phyloP scores from a whole-genome alignment of 176 grass and related monocot species.

The Hordeum marinum region DNA sequence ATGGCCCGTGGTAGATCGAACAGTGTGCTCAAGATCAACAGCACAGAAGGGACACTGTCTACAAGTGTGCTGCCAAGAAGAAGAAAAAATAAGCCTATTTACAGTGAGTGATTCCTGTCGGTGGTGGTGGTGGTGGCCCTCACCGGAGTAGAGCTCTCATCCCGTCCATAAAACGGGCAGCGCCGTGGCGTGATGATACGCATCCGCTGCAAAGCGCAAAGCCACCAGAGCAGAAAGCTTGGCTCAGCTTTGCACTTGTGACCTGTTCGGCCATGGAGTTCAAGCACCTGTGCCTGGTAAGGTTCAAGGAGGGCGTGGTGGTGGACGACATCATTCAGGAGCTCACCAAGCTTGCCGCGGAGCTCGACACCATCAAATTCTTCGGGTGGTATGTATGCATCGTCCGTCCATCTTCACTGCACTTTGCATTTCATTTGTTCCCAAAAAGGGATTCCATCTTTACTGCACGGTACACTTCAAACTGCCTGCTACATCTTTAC shows the following conservation, averaged over 20 bases:
- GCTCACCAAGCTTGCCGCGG: conserved; percentile 38
- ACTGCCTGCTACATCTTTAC: neutral
- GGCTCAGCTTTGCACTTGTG: neutral
- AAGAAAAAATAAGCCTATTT: neutral
- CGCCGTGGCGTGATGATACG: conserved; percentile 18
- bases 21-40: neutral
- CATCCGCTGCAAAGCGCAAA: neutral
- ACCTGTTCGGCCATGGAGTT: conserved; percentile 39
- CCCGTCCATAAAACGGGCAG: conserved; percentile 24
- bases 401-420: too few relatives aligned
- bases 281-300: conserved; percentile 55
- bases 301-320: conserved; percentile 49
- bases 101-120: conserved; percentile 8
- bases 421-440: neutral
- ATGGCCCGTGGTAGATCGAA: conserved; percentile 24
- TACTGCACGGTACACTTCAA: neutral
- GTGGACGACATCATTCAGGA: conserved; percentile 45
- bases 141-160: conserved; percentile 18
- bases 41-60: conserved; percentile 3
- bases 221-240: neutral
- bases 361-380: conserved; percentile 47
- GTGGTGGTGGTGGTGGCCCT: conserved; percentile 31
- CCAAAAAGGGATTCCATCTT: neutral
- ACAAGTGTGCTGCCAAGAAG: neutral
- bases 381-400: conserved; percentile 62